These are phyloP conservation scores for Hibiscus syriacus DNA, from an alignment of 345 rosid genomes.

Conservation along the genomic window DNA sequence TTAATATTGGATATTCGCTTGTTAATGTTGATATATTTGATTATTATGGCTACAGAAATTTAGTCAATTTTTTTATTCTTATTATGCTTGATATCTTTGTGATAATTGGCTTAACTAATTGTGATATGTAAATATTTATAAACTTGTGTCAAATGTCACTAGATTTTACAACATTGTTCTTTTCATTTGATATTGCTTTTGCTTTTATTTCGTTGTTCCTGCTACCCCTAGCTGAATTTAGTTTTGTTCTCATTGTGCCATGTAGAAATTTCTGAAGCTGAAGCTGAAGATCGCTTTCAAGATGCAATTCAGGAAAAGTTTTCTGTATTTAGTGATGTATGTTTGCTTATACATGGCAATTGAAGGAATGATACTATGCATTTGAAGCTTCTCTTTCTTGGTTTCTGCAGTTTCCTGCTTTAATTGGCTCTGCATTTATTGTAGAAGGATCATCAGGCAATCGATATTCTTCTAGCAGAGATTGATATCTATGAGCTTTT, in stretches of 20 bases:
- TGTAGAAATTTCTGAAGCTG: conserved; percentile 94
- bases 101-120: background rate
- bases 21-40: background rate
- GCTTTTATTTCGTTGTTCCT: background rate
- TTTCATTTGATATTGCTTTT: background rate
- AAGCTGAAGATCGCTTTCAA: conserved; percentile 92
- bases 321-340: conserved; percentile 93
- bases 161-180: conserved; percentile 2
- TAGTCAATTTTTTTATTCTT: background rate
- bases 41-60: background rate
- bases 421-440: conserved; percentile 12
- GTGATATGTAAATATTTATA: background rate
- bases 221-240: conserved; percentile 1
- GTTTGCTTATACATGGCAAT: conserved; percentile 13
- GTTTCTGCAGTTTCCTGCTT: background rate
- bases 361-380: background rate
- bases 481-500: conserved; percentile 97
- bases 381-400: background rate
- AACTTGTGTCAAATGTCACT: background rate
- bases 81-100: background rate
- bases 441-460: conserved; percentile 97
- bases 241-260: conserved; percentile 15
- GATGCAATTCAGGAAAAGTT: conserved; percentile 95
- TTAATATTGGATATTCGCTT: background rate
- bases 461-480: conserved; percentile 94